Percentiles rank a stretch among this genome's conserved stretches.
Conservation (phyloP, 73 alveolate species). For the Blepharisma japonicum region DNA sequence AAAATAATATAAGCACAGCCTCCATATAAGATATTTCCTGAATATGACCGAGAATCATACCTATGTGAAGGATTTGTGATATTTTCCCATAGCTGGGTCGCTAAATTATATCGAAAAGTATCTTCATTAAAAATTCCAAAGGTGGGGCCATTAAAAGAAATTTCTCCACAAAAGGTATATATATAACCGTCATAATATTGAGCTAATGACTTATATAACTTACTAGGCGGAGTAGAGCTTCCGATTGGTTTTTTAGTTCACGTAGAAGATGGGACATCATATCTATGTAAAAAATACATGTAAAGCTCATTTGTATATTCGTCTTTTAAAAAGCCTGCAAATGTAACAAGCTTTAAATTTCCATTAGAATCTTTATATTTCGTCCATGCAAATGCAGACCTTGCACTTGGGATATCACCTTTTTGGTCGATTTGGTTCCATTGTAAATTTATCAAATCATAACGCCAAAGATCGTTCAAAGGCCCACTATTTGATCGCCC, state of each 20-base stretch:
- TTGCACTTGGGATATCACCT: not conserved
- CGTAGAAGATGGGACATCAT: not conserved
- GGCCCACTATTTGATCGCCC: not conserved
- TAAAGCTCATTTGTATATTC: too few relatives aligned
- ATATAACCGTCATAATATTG: not conserved
- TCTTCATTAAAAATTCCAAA: not conserved
- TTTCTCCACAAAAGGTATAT: not conserved
- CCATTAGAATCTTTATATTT: too few relatives aligned
- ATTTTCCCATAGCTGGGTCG: not conserved
- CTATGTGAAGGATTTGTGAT: too few relatives aligned
- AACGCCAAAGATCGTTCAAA: conserved; percentile 10
- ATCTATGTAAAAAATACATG: not conserved
- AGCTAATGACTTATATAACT: not conserved
- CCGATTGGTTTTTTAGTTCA: not conserved
- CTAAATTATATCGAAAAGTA: not conserved
- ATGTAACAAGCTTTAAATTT: too few relatives aligned
- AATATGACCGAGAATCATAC: too few relatives aligned
- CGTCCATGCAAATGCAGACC: not conserved
- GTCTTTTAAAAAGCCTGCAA: too few relatives aligned
- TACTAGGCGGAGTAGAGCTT: not conserved
- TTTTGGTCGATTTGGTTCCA: not conserved
- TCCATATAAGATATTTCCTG: too few relatives aligned
- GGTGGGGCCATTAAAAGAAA: not conserved
- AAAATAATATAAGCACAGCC: too few relatives aligned
- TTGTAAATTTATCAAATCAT: not conserved